Evolutionary conservation across 345 rosid genomes (phyloP).

Genomic region (Salix koriyanagi): DNA sequence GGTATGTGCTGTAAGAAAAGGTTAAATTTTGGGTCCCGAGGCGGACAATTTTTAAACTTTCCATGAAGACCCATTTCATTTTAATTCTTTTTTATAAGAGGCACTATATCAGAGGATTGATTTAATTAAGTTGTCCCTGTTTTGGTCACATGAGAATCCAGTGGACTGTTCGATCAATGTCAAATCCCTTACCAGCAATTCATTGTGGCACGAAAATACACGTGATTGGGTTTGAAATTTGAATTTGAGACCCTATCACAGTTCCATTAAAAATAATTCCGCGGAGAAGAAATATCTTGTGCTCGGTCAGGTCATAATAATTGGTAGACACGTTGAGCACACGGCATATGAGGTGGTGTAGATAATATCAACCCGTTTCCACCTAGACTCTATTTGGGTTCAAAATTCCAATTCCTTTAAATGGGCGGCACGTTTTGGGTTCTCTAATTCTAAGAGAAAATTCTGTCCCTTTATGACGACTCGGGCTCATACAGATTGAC

Average conservation of each 20-base stretch:
- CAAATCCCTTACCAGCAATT: too few relatives aligned
- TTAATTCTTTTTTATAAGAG: too few relatives aligned
- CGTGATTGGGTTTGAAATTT: too few relatives aligned
- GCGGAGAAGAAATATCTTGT: not conserved
- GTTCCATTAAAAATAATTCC: too few relatives aligned
- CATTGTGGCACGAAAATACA: too few relatives aligned
- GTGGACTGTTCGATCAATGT: too few relatives aligned
- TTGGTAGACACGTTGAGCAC: slow-evolving; percentile 1
- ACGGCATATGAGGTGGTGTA: not conserved
- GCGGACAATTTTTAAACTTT: too few relatives aligned
- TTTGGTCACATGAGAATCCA: not conserved
- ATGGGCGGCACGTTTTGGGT: not conserved
- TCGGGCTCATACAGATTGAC: not conserved
- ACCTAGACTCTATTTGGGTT: not conserved
- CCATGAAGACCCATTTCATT: too few relatives aligned
- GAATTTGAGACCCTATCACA: too few relatives aligned
- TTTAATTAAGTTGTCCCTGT: not conserved
- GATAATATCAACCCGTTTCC: not conserved
- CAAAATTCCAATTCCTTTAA: not conserved
- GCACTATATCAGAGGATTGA: not conserved
- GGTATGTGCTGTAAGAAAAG: too few relatives aligned
- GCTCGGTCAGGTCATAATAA: not conserved
- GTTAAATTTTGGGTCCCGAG: too few relatives aligned
- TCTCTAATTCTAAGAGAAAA: not conserved
- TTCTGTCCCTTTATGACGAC: not conserved